phyloP scores from a whole-genome alignment of 176 grass and related monocot species.

The Eleusine coracana region DNA sequence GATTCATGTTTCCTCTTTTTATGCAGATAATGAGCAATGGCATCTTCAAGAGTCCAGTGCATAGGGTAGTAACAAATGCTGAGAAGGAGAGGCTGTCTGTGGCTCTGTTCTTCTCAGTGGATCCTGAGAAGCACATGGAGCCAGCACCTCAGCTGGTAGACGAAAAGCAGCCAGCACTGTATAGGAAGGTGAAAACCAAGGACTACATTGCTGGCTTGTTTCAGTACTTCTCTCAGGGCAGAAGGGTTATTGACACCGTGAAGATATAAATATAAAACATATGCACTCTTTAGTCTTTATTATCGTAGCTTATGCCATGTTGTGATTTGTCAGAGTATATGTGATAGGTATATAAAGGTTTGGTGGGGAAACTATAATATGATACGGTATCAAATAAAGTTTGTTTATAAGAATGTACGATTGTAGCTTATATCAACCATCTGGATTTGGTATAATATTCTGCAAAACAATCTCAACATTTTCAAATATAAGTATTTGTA shows the following conservation, averaged over 20 bases:
- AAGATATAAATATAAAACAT: slow-evolving; percentile 33
- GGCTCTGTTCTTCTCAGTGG: slow-evolving; percentile 49
- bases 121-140: slow-evolving; percentile 47
- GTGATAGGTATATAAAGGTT: not conserved
- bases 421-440: no score
- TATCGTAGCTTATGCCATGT: not conserved
- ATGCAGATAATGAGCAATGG: slow-evolving; percentile 65
- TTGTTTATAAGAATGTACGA: no score
- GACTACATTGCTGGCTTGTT: slow-evolving; percentile 45
- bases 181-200: slow-evolving; percentile 48
- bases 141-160: slow-evolving; percentile 41
- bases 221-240: slow-evolving; percentile 33
- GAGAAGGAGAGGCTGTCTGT: slow-evolving; percentile 54
- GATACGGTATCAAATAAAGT: not conserved
- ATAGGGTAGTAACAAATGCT: slow-evolving; percentile 55
- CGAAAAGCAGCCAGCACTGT: slow-evolving; percentile 36
- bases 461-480: no score
- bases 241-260: slow-evolving; percentile 44
- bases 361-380: no score
- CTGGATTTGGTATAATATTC: no score
- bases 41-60: slow-evolving; percentile 59
- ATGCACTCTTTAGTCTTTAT: not conserved
- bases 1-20: no score
- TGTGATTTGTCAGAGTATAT: not conserved
- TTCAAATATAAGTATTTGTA: no score